Evolutionary conservation across 2,329 filamentous ascomycete species (phyloP).

Genomic region (Phyllosticta citribraziliensis): DNA sequence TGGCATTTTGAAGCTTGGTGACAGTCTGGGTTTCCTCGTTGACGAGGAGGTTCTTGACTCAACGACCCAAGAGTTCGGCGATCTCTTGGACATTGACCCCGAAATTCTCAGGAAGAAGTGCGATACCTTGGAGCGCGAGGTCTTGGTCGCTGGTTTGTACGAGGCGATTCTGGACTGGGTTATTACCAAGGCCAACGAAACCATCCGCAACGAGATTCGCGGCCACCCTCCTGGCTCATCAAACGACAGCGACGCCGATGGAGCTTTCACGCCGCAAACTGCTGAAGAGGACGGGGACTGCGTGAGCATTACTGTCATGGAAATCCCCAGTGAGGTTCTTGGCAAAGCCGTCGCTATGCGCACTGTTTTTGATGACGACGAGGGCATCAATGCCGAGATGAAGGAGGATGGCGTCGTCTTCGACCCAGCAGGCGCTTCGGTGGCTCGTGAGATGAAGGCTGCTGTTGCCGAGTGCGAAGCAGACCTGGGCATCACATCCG

Average conservation of each 20-base stretch:
- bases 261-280: conserved; percentile 54
- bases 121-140: conserved; percentile 72
- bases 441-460: conserved; percentile 77
- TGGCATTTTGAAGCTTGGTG: conserved; percentile 81
- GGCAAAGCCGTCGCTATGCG: conserved; percentile 85
- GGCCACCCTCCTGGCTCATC: conserved; percentile 58
- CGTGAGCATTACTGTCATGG: conserved; percentile 79
- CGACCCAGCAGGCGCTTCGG: conserved; percentile 62
- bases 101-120: conserved; percentile 70
- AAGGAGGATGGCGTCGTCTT: conserved; percentile 87
- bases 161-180: conserved; percentile 95
- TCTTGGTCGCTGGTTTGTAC: conserved; percentile 78
- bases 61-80: conserved; percentile 81
- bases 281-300: conserved; percentile 68
- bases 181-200: conserved; percentile 74
- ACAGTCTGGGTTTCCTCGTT: conserved; percentile 74
- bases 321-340: conserved; percentile 68
- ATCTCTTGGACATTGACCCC: conserved; percentile 75
- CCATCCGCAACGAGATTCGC: conserved; percentile 68
- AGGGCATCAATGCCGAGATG: conserved; percentile 95
- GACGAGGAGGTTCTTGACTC: conserved; percentile 79
- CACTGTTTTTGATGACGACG: conserved; percentile 83
- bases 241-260: conserved; percentile 46
- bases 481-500: conserved; percentile 66
- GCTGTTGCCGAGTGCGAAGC: conserved; percentile 67